Conservation (phyloP, 352 stramenopile species). For the Phytopythium aichiense region DNA sequence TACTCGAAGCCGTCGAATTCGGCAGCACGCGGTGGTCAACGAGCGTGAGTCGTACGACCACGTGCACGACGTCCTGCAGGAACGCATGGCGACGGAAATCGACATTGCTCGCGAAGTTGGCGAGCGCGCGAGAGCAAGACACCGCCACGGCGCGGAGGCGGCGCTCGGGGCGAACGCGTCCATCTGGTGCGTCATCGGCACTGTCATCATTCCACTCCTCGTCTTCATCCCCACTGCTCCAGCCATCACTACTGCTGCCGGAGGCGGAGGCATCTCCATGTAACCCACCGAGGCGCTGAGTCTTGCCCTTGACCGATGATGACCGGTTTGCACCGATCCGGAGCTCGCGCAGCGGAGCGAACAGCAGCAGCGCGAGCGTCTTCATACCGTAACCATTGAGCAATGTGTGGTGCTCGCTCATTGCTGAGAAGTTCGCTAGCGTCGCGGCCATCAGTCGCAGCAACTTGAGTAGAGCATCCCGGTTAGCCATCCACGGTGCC, state of each 20-base stretch:
- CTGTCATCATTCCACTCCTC: neutral
- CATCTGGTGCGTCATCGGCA: neutral
- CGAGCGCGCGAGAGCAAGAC: slow-evolving; percentile 50
- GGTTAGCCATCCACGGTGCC: slow-evolving; percentile 18
- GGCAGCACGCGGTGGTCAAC: slow-evolving; percentile 23
- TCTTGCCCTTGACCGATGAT: neutral
- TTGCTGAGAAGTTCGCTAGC: slow-evolving; percentile 63
- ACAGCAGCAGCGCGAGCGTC: slow-evolving; percentile 41
- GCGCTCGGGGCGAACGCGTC: slow-evolving; percentile 8
- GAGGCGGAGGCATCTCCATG: neutral
- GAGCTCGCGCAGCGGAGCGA: slow-evolving; percentile 40
- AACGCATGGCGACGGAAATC: slow-evolving; percentile 53
- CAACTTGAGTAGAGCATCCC: slow-evolving; percentile 21
- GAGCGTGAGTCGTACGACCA: slow-evolving; percentile 43
- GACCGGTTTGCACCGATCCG: neutral
- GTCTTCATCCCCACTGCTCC: neutral
- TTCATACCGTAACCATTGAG: slow-evolving; percentile 51
- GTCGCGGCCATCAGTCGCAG: slow-evolving; percentile 53
- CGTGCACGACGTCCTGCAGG: slow-evolving; percentile 43
- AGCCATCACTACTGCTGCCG: neutral
- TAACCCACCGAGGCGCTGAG: no score
- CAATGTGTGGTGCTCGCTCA: slow-evolving; percentile 53
- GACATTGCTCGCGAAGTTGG: slow-evolving; percentile 67
- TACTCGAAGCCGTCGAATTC: neutral
- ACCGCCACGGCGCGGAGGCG: slow-evolving; percentile 40